Base-by-base conservation (phyloP, 768 basidiomycete species). In the Tulasnella sp. region DNA sequence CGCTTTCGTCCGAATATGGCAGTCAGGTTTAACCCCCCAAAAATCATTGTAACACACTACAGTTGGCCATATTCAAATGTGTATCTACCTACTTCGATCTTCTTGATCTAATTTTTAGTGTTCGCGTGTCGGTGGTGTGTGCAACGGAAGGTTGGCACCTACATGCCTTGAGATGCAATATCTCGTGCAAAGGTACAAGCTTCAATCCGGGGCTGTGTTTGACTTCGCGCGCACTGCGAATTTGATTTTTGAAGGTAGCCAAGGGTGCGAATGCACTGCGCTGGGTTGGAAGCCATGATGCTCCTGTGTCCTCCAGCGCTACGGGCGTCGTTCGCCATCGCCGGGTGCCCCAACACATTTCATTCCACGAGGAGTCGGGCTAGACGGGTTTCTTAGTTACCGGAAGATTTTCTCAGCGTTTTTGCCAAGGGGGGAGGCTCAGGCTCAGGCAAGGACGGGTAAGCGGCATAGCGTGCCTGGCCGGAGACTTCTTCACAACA, bases 391-490 rank as follows among this genome's bases (percentile, higher is more conserved):
- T 37, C 18, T 16, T 37, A 12, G 31, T 69, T 31, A 31, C 64
- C 64, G 64, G 64, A n/a, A 8, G 58, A 60, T 7, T 28, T 60
- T 69, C 34, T 6, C 28, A 37, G 31, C 28, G 64, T 37, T 37
- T 31, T 37, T 20, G 64, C 31, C 31, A 69, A 69, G 64, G 34
- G 37, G 34, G 16, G 64, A 69, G 34, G 24, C 64, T 24, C 24
- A 34, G 64, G 34, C 64, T 69, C 28, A 69, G 31, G 16, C 64
- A 34, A 37, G 28, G 12, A 69, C 58, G 31, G 31, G 31, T 11
- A 69, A 69, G 64, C 64, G 64, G 64, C 64, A 69, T 69, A 69
- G 28, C 9, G 64, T 69, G 64, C 64, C 64, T 69, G 31, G 16
- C 64, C 64, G 34, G 31, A 28, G 11, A 5, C 0, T 37, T 69